Evolutionary conservation across 73 alveolate species (phyloP).

Genomic region (Tetrahymena borealis): DNA sequence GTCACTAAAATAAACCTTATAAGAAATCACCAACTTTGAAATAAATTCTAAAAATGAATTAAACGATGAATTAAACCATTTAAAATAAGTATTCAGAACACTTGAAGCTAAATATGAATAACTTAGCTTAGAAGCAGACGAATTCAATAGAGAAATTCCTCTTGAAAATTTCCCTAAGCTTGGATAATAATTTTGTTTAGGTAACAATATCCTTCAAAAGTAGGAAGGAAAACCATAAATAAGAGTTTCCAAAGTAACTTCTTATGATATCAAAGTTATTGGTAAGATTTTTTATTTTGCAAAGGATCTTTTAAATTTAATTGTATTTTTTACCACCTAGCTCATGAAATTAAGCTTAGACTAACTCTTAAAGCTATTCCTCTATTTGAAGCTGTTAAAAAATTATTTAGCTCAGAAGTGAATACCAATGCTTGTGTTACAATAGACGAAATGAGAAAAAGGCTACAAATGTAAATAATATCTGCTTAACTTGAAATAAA

Average conservation of each 20-base stretch:
- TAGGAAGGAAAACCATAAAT: background rate
- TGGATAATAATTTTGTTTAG: background rate
- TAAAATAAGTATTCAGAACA: background rate
- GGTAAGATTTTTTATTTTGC: too few relatives aligned
- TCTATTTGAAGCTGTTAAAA: background rate
- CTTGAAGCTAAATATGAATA: background rate
- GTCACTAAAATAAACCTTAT: background rate
- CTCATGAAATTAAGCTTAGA: background rate
- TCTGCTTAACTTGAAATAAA: too few relatives aligned
- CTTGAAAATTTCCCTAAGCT: background rate
- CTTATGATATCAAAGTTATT: background rate
- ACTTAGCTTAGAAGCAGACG: background rate
- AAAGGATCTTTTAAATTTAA: background rate
- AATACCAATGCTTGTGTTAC: background rate
- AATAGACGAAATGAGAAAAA: background rate
- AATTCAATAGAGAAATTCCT: background rate
- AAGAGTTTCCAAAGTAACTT: background rate
- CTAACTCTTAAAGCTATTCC: background rate
- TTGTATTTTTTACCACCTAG: background rate
- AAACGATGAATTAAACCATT: background rate
- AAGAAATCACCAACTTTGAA: background rate
- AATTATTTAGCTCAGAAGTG: background rate
- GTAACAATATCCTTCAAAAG: background rate
- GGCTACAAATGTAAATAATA: background rate
- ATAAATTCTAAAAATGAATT: background rate